Base-by-base conservation (phyloP, 441 rosid genomes). In the Gossypium davidsonii region DNA sequence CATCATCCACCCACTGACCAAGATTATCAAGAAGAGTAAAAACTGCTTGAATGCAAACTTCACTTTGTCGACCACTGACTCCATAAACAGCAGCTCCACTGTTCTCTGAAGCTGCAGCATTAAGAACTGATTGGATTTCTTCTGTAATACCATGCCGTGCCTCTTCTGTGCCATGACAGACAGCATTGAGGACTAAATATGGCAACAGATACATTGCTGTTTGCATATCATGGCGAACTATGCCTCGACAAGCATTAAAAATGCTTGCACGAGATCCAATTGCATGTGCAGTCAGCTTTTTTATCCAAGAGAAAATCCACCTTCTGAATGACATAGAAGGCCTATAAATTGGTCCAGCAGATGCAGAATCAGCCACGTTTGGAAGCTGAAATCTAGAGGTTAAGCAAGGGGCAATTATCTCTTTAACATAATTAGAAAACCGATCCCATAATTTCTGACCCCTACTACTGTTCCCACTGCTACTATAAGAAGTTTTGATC, bases 301-400 rank as follows among this genome's bases (percentile, higher is more conserved):
- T 88, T 68, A 89, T 96, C 99, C 99, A 96, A 80, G 69, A 81
- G 78, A 84, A 91, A 75, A 96, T 85, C 99, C 99, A 96, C 85
- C 97, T 90, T 80, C 99, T 84, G 84, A 96, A 94, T 71, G 98
- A 93, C 99, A 96, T 92, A 37, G 93, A 87, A 79, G 99, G 97
- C 63, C 81, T 84, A 83, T 96, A 93, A 76, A 93, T 88, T 80
- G 98, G 88, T 63, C 97, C 98, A 71, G 83, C 68, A 70, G 89
- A 88, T 62, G 93, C 80, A 51, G 87, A 85, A 80, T 93, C 97
- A 78, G 91, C 82, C 74, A 83, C 91, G 82, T 84, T 88, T 68
- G 97, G 97, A 81, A 93, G 98, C 88, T 90, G 98, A 83, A 93
- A 93, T 80, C 98, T 88, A 81, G 99, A 96, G 53, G 98, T 96